Evolutionary conservation across 148 eudicot species (phyloP), one percentile per base, ranked within the genome.

Genomic region (Arctostaphylos glauca): DNA sequence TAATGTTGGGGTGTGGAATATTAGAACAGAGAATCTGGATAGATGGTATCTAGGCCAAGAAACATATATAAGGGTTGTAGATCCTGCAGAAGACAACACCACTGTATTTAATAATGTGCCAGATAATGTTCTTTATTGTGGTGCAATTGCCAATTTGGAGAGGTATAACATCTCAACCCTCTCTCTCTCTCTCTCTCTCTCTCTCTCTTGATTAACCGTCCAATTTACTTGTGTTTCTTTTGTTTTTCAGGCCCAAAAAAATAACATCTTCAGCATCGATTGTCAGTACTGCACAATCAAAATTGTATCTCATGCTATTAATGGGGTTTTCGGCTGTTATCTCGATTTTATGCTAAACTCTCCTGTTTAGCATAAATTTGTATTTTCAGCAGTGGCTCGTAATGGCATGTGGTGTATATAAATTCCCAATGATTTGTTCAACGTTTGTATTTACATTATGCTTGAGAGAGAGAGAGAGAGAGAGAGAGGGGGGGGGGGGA

Each of bases 11-110:
- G 98, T 86, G 18, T 96, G 99, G 99, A 96, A 94, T 70, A 91
- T 96, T 54, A 87, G 99, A 87, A 79, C 94, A 25, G 97, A 89
- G 79, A 96, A 96, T 74, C 95, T 96, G 0, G 98, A 96, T 82
- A 87, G 94, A 85, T 96, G 97, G 99, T 96, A 96, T 81, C 84
- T 96, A 38, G 99, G n/a, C n/a, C n/a, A n/a, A n/a, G n/a, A n/a
- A n/a, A n/a, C n/a, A n/a, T n/a, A n/a, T n/a, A n/a, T n/a, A 72
- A 93, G 88, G 84, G 84, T 94, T 47, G 73, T 96, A 83, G 90
- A 96, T 86, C 86, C 86, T 7, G 90, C 90, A 85, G 95, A 91
- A 71, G 83, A 88, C 74, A 85, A 83, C 70, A 88, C 80, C 67
- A 89, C 97, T 38, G 95, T 90, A 84, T 80, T 81, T 31, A 2